Conservation (phyloP, 495 filamentous ascomycete species). For the Annulohypoxylon stygium region DNA sequence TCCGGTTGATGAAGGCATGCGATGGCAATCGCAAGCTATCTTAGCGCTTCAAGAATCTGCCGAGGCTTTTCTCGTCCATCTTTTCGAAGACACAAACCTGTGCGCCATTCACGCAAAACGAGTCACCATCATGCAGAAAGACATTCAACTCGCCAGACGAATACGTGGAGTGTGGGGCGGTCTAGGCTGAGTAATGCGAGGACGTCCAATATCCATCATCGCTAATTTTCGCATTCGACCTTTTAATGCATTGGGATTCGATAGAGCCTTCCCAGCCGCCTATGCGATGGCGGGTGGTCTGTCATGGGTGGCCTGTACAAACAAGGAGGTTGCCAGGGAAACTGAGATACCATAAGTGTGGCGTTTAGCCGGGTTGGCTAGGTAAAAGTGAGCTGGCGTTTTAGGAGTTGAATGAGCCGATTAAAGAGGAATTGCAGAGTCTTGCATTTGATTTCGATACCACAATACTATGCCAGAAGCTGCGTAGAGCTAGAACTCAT, state of each 20-base stretch:
- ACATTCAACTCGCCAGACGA: constrained; percentile 88
- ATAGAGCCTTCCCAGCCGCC: neutral
- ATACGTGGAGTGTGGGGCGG: constrained; percentile 77
- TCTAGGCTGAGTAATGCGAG: constrained; percentile 48
- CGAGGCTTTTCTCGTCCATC: constrained; percentile 91
- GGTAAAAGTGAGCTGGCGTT: constrained; percentile 37
- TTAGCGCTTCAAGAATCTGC: constrained; percentile 90
- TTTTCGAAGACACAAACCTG: constrained; percentile 96
- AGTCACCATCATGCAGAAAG: constrained; percentile 98
- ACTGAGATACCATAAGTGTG: constrained; percentile 21
- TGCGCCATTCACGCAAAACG: constrained; percentile 96
- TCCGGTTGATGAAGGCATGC: constrained; percentile 70
- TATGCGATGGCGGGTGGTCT: neutral
- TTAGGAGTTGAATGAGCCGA: constrained; percentile 25
- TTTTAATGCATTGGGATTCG: neutral
- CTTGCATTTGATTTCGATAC: constrained; percentile 31
- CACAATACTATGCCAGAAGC: constrained; percentile 22
- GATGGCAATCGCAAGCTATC: constrained; percentile 95
- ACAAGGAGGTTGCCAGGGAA: constrained; percentile 9
- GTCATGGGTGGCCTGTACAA: constrained; percentile 19
- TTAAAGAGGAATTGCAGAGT: constrained; percentile 17
- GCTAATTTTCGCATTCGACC: neutral
- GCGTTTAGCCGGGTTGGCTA: constrained; percentile 27
- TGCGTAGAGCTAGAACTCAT: constrained; percentile 1
- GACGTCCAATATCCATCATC: neutral